Evolutionary conservation across 2,329 filamentous ascomycete species (phyloP).

Genomic region (Camillea tinctor): DNA sequence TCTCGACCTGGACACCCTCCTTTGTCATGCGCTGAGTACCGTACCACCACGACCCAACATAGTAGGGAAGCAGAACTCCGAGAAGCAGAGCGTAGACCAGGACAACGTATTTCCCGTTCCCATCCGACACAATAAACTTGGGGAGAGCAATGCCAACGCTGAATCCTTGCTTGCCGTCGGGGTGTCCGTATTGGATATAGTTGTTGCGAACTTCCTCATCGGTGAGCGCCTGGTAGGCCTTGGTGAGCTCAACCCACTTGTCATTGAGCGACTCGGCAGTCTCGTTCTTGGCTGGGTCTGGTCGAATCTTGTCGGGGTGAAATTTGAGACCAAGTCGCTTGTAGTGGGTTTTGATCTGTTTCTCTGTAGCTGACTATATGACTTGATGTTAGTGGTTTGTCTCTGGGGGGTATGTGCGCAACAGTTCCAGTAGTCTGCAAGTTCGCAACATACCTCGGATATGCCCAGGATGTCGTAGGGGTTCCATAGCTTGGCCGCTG

Average conservation of each 20-base stretch:
- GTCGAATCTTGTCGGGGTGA: conserved; percentile 90
- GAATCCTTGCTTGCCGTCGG: conserved; percentile 96
- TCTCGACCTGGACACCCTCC: conserved; percentile 89
- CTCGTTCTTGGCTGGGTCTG: conserved; percentile 83
- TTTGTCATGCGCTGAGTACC: conserved; percentile 90
- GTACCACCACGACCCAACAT: conserved; percentile 98
- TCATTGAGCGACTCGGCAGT: conserved; percentile 82
- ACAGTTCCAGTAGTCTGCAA: no score
- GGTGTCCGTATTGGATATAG: conserved; percentile 92
- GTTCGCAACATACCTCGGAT: conserved; percentile 55
- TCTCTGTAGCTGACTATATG: conserved; percentile 71
- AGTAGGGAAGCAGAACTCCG: conserved; percentile 85
- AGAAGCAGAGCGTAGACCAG: conserved; percentile 85
- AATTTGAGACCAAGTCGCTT: conserved; percentile 79
- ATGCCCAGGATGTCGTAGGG: conserved; percentile 93
- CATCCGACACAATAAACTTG: conserved; percentile 87
- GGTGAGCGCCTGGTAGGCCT: conserved; percentile 96
- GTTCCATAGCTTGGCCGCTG: conserved; percentile 82
- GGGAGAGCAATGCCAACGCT: conserved; percentile 97
- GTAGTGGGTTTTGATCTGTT: conserved; percentile 89
- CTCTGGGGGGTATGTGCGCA: not conserved
- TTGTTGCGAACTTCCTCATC: conserved; percentile 98
- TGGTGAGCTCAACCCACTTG: conserved; percentile 90
- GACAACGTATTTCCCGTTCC: conserved; percentile 93
- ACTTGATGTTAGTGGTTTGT: not conserved